phyloP scores from a whole-genome alignment of 2,329 filamentous ascomycete genomes.

The Colletotrichum liaoningense region DNA sequence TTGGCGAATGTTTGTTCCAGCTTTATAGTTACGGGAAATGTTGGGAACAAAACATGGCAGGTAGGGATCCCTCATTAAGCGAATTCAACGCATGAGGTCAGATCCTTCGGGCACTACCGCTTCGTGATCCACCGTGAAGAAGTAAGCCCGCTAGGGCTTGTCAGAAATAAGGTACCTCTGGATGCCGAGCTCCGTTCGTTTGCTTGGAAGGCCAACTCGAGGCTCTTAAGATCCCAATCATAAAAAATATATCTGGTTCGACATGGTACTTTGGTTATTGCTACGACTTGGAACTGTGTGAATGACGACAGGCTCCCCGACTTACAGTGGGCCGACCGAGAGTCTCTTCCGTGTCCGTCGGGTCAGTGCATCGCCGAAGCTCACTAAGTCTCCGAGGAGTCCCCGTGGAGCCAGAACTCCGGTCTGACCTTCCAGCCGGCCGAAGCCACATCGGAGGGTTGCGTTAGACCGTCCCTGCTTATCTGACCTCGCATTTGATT shows the following conservation, averaged over 20 bases:
- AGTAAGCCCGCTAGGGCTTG: not conserved
- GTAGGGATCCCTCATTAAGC: not conserved
- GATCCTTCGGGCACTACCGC: not conserved
- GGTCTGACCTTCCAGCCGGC: not conserved
- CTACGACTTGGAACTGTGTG: no score
- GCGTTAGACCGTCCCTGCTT: not conserved
- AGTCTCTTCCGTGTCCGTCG: not conserved
- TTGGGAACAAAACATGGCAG: not conserved
- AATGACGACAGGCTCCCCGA: not conserved
- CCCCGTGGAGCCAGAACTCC: not conserved
- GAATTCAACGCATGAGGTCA: not conserved
- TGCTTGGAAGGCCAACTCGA: not conserved
- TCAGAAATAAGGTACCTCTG: not conserved
- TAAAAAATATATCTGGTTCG: not conserved
- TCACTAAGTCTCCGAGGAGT: not conserved
- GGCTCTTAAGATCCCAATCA: not conserved
- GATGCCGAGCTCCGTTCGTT: not conserved
- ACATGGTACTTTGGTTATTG: not conserved
- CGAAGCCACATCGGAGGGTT: not conserved
- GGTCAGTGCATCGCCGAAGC: not conserved
- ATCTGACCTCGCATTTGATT: accelerated
- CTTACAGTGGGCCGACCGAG: not conserved
- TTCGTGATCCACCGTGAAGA: not conserved
- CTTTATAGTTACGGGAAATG: not conserved
- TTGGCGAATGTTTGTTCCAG: not conserved